A percentile compares a stretch with the other conserved stretches of the same genome.
Evolutionary conservation across 305 asterid genomes (phyloP).

Genomic region (Nicotiana rustica): DNA sequence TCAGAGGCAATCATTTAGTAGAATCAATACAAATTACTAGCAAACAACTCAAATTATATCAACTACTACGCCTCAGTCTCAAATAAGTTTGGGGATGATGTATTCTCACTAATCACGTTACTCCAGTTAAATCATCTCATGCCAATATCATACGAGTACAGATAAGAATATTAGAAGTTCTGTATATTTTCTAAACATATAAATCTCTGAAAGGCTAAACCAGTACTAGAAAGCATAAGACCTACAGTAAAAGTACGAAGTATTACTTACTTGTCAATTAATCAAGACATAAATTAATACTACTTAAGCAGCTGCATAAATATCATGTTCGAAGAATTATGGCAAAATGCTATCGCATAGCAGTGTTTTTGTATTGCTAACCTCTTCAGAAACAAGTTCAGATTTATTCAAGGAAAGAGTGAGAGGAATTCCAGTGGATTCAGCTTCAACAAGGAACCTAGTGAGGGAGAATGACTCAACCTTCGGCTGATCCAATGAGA

Average conservation of each 20-base stretch:
- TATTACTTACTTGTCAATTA: neutral
- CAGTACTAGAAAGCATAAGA: no score
- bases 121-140: no score
- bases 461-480: conserved; percentile 76
- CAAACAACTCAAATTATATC: neutral
- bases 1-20: neutral
- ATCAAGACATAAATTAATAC: neutral
- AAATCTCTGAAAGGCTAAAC: no score
- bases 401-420: conserved; percentile 83
- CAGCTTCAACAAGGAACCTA: conserved; percentile 96
- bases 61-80: no score
- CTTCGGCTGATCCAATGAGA: conserved; percentile 84
- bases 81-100: no score
- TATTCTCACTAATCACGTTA: no score
- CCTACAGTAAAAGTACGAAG: neutral
- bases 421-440: conserved; percentile 82
- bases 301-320: no score
- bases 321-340: neutral
- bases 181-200: no score
- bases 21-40: neutral
- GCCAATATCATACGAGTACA: no score
- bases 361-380: conserved; percentile 34
- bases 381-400: conserved; percentile 79
- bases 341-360: neutral
- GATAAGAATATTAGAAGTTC: no score